Evolutionary conservation across 768 basidiomycete species (phyloP), one percentile per base, ranked within the genome.

Genomic region (Kwoniella sp.): DNA sequence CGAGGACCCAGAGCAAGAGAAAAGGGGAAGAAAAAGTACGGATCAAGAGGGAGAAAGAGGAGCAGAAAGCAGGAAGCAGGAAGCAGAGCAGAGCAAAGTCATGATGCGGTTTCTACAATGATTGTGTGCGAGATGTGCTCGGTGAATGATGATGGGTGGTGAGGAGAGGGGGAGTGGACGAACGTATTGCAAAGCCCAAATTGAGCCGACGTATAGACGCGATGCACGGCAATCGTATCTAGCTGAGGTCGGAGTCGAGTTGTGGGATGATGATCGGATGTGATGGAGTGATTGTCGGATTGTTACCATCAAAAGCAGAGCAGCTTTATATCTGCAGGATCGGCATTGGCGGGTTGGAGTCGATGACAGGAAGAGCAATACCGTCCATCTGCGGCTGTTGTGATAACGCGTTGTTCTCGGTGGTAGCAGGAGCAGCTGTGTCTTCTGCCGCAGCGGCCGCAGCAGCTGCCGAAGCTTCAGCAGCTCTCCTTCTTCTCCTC

Each of bases 401-500:
- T 44, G 40, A 44, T 19, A 3, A 6, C 4, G 17, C 40, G 17
- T 44, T 15, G 40, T 44, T 44, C 8, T 44, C 40, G 40, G 17
- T 44, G 17, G 17, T 44, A 9, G 17, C 17, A 44, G 40, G 17
- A 19, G 17, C 17, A 6, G 40, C 40, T 44, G 40, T 3, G 7
- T 6, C 3, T 3, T 19, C 40, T 15, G 40, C 10, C 17, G 40
- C 40, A 44, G 40, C 48, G 5, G 25, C 48, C 22, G 48, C 48
- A 22, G 48, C 48, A 2, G 48, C 48, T 10, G 25, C 48, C 10
- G 48, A 10, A 4, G 48, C 48, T 9, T 26, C 48, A 22, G 48
- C 48, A 22, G 48, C 48, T 49, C 9, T 26, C 24, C 48, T 49
- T 49, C 48, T 49, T 49, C 48, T 22, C 48, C 17, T 49, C 22